These are phyloP conservation scores for Cytospora piceicola DNA, from an alignment of 2,329 filamentous ascomycete genomes.

Conservation along the genomic window DNA sequence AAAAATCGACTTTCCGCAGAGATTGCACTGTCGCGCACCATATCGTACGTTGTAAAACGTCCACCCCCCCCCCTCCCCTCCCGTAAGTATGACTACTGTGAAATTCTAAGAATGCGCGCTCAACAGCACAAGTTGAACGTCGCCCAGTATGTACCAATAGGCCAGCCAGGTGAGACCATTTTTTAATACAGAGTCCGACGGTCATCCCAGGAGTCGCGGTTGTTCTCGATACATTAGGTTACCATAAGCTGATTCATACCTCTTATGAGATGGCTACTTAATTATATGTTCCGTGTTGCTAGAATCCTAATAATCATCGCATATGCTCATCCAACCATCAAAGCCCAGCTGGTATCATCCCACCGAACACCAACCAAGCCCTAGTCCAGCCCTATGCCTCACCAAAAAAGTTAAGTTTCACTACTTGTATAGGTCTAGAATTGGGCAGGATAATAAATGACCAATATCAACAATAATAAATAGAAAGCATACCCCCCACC, in stretches of 20 bases:
- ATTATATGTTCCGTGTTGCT: background rate
- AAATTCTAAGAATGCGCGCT: too few species aligned
- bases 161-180: background rate
- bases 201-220: background rate
- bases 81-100: too few species aligned
- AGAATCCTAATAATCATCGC: conserved; percentile 5
- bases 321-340: conserved; percentile 16
- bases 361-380: conserved; percentile 7
- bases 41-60: too few species aligned
- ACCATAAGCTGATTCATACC: background rate
- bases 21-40: too few species aligned
- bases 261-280: background rate
- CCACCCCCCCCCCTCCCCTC: too few species aligned
- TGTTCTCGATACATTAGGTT: background rate
- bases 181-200: background rate
- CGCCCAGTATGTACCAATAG: background rate
- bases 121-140: too few species aligned
- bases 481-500: background rate
- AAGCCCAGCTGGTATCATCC: conserved; percentile 24
- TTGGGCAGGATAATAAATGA: background rate
- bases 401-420: background rate
- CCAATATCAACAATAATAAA: conserved; percentile 11
- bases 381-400: background rate
- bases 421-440: background rate
- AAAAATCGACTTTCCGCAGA: too few species aligned